These are phyloP conservation scores for Jacaranda copaia DNA, from an alignment of 257 asterid species.

Conservation along the genomic window DNA sequence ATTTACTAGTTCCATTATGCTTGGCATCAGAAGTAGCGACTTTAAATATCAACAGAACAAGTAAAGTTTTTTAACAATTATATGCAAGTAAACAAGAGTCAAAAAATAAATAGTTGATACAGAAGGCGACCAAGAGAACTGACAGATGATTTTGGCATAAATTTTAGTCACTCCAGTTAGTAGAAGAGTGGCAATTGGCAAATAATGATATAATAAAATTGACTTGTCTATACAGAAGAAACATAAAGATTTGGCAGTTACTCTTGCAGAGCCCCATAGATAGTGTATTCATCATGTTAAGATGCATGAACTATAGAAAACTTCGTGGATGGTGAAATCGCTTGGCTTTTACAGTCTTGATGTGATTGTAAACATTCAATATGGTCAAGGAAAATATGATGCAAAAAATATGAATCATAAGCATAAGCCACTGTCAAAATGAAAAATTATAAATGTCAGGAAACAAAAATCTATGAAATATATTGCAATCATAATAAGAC, in stretches of 20 bases:
- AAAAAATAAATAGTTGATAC: not conserved
- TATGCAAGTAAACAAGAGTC: not conserved
- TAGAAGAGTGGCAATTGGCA: not conserved
- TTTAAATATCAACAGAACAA: not conserved
- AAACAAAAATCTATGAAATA: not conserved
- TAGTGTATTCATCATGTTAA: not conserved
- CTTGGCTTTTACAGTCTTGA: not conserved
- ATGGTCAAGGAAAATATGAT: constrained; percentile 10
- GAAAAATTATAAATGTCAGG: not conserved
- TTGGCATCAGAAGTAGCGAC: not conserved
- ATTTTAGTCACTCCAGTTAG: not conserved
- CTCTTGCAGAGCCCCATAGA: not conserved
- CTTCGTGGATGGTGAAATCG: not conserved
- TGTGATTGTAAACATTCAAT: not conserved
- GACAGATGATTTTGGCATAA: not conserved
- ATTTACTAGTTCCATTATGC: not conserved
- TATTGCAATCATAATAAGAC: not conserved
- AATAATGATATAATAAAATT: not conserved
- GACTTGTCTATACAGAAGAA: not conserved
- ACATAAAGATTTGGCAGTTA: not conserved
- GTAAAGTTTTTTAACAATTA: not conserved
- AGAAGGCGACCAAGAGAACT: not conserved
- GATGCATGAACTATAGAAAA: not conserved
- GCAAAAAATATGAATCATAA: not conserved
- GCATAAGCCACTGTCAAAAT: not conserved